Evolutionary conservation across 805 yeast species (phyloP).

Genomic region (Vanderwaltozyma verrucispora): DNA sequence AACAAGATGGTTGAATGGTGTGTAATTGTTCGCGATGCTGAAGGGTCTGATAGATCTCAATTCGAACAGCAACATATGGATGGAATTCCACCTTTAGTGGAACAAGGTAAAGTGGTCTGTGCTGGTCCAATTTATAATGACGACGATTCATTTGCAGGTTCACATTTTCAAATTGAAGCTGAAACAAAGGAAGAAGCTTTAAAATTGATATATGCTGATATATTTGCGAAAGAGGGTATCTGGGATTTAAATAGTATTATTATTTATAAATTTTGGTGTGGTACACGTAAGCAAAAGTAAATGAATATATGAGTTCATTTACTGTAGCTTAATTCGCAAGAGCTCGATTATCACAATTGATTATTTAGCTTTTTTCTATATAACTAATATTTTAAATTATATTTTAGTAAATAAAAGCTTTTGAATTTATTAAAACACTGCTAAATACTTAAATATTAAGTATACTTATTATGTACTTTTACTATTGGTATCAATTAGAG

Average conservation of each 20-base stretch:
- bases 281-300: slow-evolving; percentile 33
- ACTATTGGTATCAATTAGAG: too few relatives aligned
- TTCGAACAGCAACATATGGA: slow-evolving; percentile 46
- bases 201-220: slow-evolving; percentile 51
- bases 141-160: slow-evolving; percentile 52
- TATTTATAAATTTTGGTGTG: slow-evolving; percentile 45
- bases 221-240: slow-evolving; percentile 52
- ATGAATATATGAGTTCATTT: too few relatives aligned
- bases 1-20: slow-evolving; percentile 47
- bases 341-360: too few relatives aligned
- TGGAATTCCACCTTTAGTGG: slow-evolving; percentile 35
- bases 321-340: too few relatives aligned
- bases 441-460: too few relatives aligned
- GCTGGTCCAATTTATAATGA: slow-evolving; percentile 45
- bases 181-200: slow-evolving; percentile 54
- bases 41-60: slow-evolving; percentile 45
- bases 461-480: too few relatives aligned
- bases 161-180: slow-evolving; percentile 53
- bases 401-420: too few relatives aligned
- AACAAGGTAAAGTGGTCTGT: slow-evolving; percentile 35
- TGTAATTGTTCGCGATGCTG: slow-evolving; percentile 64
- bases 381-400: too few relatives aligned
- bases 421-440: too few relatives aligned
- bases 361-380: too few relatives aligned
- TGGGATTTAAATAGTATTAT: slow-evolving; percentile 64